phyloP scores from a whole-genome alignment of 192 early-diverging fungal species.

The Spizellomyces punctatus region DNA sequence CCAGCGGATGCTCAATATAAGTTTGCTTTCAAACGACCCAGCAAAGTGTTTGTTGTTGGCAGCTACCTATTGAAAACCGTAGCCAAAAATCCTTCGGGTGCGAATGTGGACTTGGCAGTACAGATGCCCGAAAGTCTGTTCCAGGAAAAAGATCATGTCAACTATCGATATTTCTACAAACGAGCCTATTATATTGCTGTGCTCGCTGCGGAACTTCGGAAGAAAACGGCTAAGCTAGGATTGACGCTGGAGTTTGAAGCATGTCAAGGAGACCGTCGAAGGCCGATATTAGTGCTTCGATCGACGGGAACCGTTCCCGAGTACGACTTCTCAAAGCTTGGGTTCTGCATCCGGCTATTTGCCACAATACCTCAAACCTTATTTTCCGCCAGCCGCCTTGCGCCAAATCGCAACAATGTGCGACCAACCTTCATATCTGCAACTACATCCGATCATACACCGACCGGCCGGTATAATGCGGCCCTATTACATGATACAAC shows the following conservation, averaged over 20 bases:
- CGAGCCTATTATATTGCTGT: conserved; percentile 88
- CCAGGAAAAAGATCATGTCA: conserved; percentile 91
- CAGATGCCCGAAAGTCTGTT: conserved; percentile 88
- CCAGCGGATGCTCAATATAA: conserved; percentile 71
- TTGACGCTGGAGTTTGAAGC: conserved; percentile 47
- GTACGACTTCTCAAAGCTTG: conserved; percentile 67
- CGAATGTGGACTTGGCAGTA: conserved; percentile 88
- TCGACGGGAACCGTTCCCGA: conserved; percentile 44
- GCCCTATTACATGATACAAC: conserved; percentile 76
- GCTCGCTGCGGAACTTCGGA: conserved; percentile 56
- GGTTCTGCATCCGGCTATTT: conserved; percentile 75
- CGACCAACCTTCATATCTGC: conserved; percentile 51
- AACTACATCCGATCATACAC: conserved; percentile 22
- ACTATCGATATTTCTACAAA: conserved; percentile 95
- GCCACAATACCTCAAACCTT: conserved; percentile 68
- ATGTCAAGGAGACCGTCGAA: conserved; percentile 47
- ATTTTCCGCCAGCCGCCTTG: conserved; percentile 71
- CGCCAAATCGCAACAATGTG: conserved; percentile 82
- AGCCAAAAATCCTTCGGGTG: conserved; percentile 54
- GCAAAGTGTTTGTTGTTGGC: conserved; percentile 79
- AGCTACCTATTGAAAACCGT: conserved; percentile 83
- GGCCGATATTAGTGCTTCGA: conserved; percentile 49
- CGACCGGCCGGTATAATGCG: conserved; percentile 92
- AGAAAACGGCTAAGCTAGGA: conserved; percentile 22
- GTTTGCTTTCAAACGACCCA: conserved; percentile 77